Evolutionary conservation across 2,329 filamentous ascomycete species (phyloP), one percentile per base, ranked within the genome.

Genomic region (Neocucurbitaria cava): DNA sequence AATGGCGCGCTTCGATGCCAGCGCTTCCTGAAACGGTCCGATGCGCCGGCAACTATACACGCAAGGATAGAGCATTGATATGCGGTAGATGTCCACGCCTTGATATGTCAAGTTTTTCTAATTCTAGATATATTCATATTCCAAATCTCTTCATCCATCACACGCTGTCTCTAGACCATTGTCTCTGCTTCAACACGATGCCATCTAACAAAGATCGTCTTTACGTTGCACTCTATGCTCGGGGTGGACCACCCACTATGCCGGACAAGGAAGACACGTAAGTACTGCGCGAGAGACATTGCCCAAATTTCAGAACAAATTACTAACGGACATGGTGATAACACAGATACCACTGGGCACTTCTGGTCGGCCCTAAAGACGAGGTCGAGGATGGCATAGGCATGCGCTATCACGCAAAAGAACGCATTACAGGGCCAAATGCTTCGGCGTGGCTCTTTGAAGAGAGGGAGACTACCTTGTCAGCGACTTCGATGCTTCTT

Each of bases 221-320:
- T 3, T 71, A 71, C 42, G 56, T 69, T 46, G 68, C 61, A 13
- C 59, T 70, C 17, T 71, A 71, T 49, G 60, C 65, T 43, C 54
- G 66, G 20, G 61, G 62, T 5, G 68, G 66, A 17, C 42, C 44
- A 21, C 47, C 61, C 18, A 46, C 33, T 15, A 69, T 69, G 66
- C 56, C 58, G 24, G 66, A 56, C 4, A 46, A 44, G 57, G 64
- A 70, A 61, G 68, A 69, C 47, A 67, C 44, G 65, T 69, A 42
- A 59, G 59, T 62, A 47, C n/a, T n/a, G n/a, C n/a, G n/a, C n/a
- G n/a, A n/a, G n/a, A n/a, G n/a, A n/a, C n/a, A n/a, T 20, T 35
- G 18, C 3, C 46, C 3, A 40, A 21, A 21, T 41, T 44, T 31
- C 40, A 36, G 17, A 30, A 21, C 35, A 45, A 41, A 18, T 3